Base-by-base conservation (phyloP, 1,284 basidiomycete species). In the Ceraceosorus guamensis region DNA sequence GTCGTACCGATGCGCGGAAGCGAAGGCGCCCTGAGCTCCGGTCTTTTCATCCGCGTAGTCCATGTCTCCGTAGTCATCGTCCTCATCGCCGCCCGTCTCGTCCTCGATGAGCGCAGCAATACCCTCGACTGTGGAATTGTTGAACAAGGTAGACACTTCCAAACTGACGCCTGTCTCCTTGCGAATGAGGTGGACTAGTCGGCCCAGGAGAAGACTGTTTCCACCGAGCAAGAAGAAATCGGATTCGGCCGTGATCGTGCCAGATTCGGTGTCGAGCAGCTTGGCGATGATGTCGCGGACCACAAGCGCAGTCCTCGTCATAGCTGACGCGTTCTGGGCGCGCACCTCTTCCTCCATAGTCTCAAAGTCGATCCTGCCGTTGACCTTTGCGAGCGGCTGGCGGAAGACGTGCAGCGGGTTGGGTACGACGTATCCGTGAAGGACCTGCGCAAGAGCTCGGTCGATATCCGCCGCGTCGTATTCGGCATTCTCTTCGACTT, bases 401-500 rank as follows among this genome's bases (percentile, higher is more conserved):
- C 72, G 69, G 67, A 76, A 76, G 58, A 76, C 73, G 62, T 76
- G 73, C 14, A 76, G 61, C n/a, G 73, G 73, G 65, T 74, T 75
- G 31, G 73, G 73, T 8, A 76, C 73, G 24, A 73, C 73, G 50
- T 76, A 76, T 39, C 73, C 73, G 57, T 76, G 72, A 33, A 76
- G 60, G 16, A 74, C 71, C 56, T 75, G 73, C 24, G 71, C 70
- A 45, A 76, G 62, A 7, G 73, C 73, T 24, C 72, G 69, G 50
- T 76, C 73, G 49, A 76, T 76, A 46, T 76, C 73, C 6, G 73
- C 66, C 8, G 73, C 73, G 45, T 75, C 72, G 57, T 73, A 76
- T 43, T 71, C 72, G 43, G 69, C 72, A 49, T 75, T 68, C 58
- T 76, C 73, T 53, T 74, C 70, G 32, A 76, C 73, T 50, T 75